Evolutionary conservation across 2,329 filamentous ascomycete species (phyloP).

Genomic region (Fusarium duplospermum): DNA sequence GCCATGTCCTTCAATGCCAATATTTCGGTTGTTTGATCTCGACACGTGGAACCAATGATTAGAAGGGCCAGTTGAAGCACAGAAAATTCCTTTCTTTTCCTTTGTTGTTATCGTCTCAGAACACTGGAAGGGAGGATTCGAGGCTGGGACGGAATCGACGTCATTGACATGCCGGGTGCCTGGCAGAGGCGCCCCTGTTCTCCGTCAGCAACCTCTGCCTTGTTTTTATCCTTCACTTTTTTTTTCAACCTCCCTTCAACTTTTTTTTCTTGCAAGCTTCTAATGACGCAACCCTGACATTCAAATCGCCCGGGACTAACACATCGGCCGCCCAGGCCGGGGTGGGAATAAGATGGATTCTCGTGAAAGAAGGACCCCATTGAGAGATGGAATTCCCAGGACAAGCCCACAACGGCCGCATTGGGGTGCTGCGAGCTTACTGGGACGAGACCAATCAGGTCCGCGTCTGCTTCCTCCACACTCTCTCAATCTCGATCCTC

Average conservation of each 20-base stretch:
- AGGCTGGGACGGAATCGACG: conserved; percentile 28
- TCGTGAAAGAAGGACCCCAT: conserved; percentile 21
- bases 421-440: conserved; percentile 36
- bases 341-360: conserved; percentile 16
- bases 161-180: conserved; percentile 29
- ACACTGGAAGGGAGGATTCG: conserved; percentile 4
- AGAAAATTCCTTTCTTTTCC: background rate
- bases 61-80: background rate
- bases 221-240: background rate
- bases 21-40: conserved; percentile 13
- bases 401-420: conserved; percentile 26
- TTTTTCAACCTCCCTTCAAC: conserved; percentile 3
- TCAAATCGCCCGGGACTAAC: background rate
- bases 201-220: background rate
- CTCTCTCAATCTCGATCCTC: conserved; percentile 38
- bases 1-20: conserved; percentile 24
- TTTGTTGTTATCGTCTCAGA: background rate
- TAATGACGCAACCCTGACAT: conserved; percentile 23
- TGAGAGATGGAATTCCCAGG: conserved; percentile 28
- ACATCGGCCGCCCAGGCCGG: background rate
- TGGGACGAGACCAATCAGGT: conserved; percentile 35
- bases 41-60: conserved; percentile 24
- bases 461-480: conserved; percentile 33
- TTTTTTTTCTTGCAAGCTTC: background rate
- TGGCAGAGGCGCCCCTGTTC: background rate